Conservation (phyloP, 2,329 filamentous ascomycete species). For the Exophiala xenobiotica region DNA sequence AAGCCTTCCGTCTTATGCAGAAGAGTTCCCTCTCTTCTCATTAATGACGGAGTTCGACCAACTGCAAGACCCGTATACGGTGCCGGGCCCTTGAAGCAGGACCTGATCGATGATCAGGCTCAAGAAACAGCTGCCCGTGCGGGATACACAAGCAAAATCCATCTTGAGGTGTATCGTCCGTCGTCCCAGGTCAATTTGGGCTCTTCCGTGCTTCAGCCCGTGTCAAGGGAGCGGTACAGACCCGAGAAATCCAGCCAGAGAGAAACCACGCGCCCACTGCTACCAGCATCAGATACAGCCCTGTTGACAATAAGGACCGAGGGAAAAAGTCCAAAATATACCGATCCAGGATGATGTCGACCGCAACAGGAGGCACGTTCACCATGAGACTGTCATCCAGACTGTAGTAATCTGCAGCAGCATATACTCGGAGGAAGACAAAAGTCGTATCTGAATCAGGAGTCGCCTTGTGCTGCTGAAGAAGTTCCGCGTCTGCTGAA, state of each 20-base stretch:
- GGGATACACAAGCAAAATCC: neutral
- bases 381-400: constrained; percentile 72
- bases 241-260: constrained; percentile 44
- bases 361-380: constrained; percentile 68
- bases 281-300: constrained; percentile 65
- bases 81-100: constrained; percentile 14
- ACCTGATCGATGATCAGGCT: neutral
- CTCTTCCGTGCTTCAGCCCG: constrained; percentile 5
- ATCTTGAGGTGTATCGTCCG: too few relatives aligned
- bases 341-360: constrained; percentile 83
- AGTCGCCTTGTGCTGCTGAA: constrained; percentile 15
- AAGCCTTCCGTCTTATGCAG: constrained; percentile 28
- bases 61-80: constrained; percentile 23
- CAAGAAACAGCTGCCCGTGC: neutral
- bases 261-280: constrained; percentile 54
- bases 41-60: constrained; percentile 31
- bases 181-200: too few relatives aligned
- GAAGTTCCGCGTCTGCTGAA: constrained; percentile 15
- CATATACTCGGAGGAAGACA: constrained; percentile 70
- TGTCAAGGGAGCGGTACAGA: neutral
- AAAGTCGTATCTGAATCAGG: constrained; percentile 38
- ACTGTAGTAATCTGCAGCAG: constrained; percentile 83
- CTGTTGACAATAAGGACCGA: constrained; percentile 70
- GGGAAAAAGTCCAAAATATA: constrained; percentile 79
- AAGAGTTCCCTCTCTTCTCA: constrained; percentile 31